Percentiles rank a stretch among this genome's conserved stretches.
Evolutionary conservation across 352 stramenopile species (phyloP).

Genomic region (Pythium phragmiticola): DNA sequence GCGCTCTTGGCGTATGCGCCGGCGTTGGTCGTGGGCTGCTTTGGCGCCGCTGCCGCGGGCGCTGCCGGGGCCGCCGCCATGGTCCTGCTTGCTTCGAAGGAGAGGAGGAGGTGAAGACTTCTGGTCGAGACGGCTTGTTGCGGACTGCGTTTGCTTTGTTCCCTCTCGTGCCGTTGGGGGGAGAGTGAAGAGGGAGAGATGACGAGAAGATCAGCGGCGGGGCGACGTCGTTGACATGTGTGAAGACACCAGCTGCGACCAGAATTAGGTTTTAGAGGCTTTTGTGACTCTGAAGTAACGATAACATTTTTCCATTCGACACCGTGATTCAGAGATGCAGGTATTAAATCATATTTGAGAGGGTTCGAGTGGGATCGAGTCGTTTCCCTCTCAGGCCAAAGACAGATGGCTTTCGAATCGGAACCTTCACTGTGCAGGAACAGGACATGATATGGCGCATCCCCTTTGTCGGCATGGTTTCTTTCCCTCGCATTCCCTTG

Average conservation of each 20-base stretch:
- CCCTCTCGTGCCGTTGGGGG: neutral
- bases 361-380: conserved; percentile 7
- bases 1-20: conserved; percentile 75
- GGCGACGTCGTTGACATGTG: conserved; percentile 6
- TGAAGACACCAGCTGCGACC: conserved; percentile 1
- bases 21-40: conserved; percentile 36
- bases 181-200: conserved; percentile 14
- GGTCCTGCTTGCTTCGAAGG: conserved; percentile 3
- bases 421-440: conserved; percentile 20
- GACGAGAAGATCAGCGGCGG: conserved; percentile 15
- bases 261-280: conserved; percentile 7
- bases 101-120: conserved; percentile 1
- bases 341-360: neutral
- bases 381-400: conserved; percentile 7
- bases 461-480: neutral
- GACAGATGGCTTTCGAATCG: conserved; percentile 20
- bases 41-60: conserved; percentile 22
- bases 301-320: conserved; percentile 14
- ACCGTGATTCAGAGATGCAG: neutral
- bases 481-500: neutral
- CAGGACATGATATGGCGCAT: conserved; percentile 10
- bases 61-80: conserved; percentile 27
- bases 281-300: conserved; percentile 11
- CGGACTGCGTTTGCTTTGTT: conserved; percentile 11
- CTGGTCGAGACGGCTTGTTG: conserved; percentile 23